phyloP scores from a whole-genome alignment of 306 rosid genomes.

The Citrullus mucosospermus region DNA sequence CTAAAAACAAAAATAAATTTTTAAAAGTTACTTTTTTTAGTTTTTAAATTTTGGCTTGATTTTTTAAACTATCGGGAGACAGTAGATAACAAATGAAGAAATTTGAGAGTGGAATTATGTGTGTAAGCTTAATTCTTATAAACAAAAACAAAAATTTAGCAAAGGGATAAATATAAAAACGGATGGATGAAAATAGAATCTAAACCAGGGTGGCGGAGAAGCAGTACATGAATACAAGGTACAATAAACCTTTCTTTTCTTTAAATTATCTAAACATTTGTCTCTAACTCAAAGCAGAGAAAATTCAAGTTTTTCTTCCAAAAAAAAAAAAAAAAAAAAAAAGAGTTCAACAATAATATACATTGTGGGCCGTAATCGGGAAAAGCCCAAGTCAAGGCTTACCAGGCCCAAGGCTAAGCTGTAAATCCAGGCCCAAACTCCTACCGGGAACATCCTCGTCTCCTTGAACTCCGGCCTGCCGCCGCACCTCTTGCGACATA shows the following conservation, averaged over 20 bases:
- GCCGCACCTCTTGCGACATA: not conserved
- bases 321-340: not conserved
- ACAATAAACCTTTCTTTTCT: not conserved
- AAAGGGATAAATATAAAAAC: no score
- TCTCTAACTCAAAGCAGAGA: not conserved
- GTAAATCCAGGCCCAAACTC: constrained; percentile 33
- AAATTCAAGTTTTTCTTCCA: not conserved
- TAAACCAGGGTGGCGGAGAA: not conserved
- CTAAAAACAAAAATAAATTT: no score
- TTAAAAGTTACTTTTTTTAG: no score
- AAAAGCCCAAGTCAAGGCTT: constrained; percentile 7
- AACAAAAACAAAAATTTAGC: no score
- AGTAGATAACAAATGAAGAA: no score
- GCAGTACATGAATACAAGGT: not conserved
- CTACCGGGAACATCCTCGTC: not conserved
- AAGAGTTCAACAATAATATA: not conserved
- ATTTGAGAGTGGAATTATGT: no score
- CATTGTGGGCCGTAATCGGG: not conserved
- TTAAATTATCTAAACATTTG: not conserved
- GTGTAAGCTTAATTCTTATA: no score
- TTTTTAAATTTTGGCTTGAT: no score
- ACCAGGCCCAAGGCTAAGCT: constrained; percentile 23
- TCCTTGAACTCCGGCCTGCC: not conserved
- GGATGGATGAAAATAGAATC: no score
- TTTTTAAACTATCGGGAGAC: no score